Percentiles rank a stretch among this genome's conserved stretches.
Conservation (phyloP, 1,284 basidiomycete species). For the Cryptococcus sp. region DNA sequence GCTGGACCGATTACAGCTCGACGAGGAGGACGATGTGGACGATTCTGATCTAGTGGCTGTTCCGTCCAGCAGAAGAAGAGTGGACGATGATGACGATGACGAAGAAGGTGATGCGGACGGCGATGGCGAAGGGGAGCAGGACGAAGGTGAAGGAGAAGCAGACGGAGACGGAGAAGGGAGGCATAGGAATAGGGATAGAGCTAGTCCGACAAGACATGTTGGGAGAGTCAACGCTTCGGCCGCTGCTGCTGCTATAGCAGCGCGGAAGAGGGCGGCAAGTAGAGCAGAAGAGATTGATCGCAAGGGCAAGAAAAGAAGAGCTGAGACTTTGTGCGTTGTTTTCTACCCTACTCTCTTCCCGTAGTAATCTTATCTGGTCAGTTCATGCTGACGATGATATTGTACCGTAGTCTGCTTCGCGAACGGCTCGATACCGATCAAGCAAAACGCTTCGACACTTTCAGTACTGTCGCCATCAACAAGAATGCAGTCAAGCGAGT, state of each 20-base stretch:
- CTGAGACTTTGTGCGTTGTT: slow-evolving; percentile 15
- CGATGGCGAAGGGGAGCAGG: slow-evolving; percentile 27
- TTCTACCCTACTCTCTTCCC: too few species aligned
- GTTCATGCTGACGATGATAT: background rate
- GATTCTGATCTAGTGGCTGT: slow-evolving; percentile 22
- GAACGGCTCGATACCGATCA: slow-evolving; percentile 43
- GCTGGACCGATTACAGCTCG: slow-evolving; percentile 17
- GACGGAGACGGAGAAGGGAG: slow-evolving; percentile 4
- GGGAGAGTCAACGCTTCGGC: background rate
- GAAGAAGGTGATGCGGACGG: slow-evolving; percentile 21
- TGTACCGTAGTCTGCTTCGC: slow-evolving; percentile 32
- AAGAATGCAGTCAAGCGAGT: slow-evolving; percentile 41
- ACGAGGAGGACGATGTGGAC: slow-evolving; percentile 27
- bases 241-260: background rate
- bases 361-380: too few species aligned
- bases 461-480: slow-evolving; percentile 36
- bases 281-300: slow-evolving; percentile 9
- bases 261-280: slow-evolving; percentile 5
- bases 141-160: slow-evolving; percentile 12
- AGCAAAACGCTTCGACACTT: slow-evolving; percentile 44
- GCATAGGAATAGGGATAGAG: background rate
- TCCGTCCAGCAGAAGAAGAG: slow-evolving; percentile 8
- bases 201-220: background rate
- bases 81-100: slow-evolving; percentile 19
- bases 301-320: slow-evolving; percentile 18